These are phyloP conservation scores for Psilocybe mexicana DNA, from an alignment of 1,284 basidiomycete species.

Conservation along the genomic window DNA sequence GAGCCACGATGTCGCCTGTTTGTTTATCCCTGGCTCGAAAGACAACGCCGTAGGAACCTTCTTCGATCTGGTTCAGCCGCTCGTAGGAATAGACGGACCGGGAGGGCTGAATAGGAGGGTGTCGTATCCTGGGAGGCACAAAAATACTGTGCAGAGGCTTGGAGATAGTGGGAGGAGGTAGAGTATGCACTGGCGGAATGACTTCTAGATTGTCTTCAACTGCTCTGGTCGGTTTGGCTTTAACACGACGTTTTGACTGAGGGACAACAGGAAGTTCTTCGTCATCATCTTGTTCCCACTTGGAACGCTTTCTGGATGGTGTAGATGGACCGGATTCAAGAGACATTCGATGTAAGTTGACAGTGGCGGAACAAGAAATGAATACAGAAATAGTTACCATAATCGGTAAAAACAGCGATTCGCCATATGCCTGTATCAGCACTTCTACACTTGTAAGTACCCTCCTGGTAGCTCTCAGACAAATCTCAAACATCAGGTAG, in stretches of 20 bases:
- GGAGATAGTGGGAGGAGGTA: slow-evolving; percentile 22
- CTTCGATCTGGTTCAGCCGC: slow-evolving; percentile 96
- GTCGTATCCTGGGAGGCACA: slow-evolving; percentile 73
- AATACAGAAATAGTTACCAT: too few species aligned
- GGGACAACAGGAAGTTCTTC: slow-evolving; percentile 37
- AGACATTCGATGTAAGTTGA: slow-evolving; percentile 24
- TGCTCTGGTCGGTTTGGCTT: slow-evolving; percentile 32
- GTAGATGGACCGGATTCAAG: slow-evolving; percentile 38
- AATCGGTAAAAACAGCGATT: too few species aligned
- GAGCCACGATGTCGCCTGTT: slow-evolving; percentile 92
- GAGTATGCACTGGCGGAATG: slow-evolving; percentile 14
- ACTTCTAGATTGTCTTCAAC: slow-evolving; percentile 16
- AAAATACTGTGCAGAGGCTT: slow-evolving; percentile 51
- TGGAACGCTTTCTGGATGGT: slow-evolving; percentile 65
- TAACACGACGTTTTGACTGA: slow-evolving; percentile 49
- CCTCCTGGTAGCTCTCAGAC: too few species aligned
- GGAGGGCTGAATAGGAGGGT: slow-evolving; percentile 79
- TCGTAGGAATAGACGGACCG: slow-evolving; percentile 93
- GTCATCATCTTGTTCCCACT: slow-evolving; percentile 62
- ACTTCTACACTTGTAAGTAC: too few species aligned
- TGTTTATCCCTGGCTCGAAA: slow-evolving; percentile 93
- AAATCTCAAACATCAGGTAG: too few species aligned
- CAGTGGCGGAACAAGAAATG: background rate
- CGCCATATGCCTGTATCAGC: too few species aligned
- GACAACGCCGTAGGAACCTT: slow-evolving; percentile 98